Evolutionary conservation across 78 protist genomes (phyloP).

Genomic region (Dictyostelium citrinum): DNA sequence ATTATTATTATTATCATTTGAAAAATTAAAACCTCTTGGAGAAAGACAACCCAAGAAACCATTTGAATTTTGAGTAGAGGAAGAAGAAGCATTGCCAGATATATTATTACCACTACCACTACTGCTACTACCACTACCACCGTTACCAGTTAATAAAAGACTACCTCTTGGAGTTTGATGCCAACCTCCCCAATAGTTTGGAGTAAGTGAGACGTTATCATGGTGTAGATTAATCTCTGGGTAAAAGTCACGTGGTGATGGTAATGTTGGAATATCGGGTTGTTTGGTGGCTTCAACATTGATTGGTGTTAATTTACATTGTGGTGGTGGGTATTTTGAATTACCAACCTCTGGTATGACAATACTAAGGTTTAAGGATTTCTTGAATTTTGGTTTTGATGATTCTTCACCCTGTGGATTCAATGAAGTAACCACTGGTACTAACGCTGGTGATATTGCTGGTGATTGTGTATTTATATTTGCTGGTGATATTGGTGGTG

Average conservation of each 20-base stretch:
- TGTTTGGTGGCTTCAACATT: neutral
- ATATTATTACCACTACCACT: neutral
- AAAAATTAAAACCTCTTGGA: neutral
- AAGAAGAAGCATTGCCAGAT: neutral
- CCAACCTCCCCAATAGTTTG: neutral
- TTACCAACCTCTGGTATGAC: constrained; percentile 27
- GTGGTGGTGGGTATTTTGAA: constrained; percentile 11
- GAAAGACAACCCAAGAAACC: neutral
- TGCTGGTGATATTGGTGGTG: constrained; percentile 70
- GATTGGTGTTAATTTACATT: constrained; percentile 14
- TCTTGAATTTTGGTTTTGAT: constrained; percentile 52
- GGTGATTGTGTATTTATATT: neutral
- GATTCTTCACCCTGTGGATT: neutral
- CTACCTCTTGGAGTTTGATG: neutral
- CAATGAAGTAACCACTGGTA: constrained; percentile 29
- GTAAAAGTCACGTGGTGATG: constrained; percentile 64
- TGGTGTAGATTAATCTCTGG: neutral
- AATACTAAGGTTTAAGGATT: constrained; percentile 4
- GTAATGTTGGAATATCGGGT: constrained; percentile 53
- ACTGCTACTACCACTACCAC: neutral
- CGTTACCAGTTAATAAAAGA: neutral
- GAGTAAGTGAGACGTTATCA: neutral
- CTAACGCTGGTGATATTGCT: constrained; percentile 16
- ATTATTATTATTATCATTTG: neutral
- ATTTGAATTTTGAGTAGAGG: neutral